Conservation (phyloP, 768 basidiomycete species). For the Termitomyces sp. region DNA sequence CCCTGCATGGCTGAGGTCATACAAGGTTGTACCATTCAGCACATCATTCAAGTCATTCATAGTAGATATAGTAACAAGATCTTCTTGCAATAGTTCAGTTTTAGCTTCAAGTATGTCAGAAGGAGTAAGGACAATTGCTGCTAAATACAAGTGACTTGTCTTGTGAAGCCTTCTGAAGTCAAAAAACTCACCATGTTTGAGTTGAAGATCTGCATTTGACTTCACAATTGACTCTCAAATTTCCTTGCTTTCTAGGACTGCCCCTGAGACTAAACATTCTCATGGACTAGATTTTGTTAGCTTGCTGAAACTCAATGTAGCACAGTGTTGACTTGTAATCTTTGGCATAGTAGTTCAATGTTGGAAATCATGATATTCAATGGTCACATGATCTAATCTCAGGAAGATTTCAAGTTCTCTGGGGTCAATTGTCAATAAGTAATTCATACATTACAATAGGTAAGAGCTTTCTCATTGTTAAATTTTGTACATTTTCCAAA, state of each 20-base stretch:
- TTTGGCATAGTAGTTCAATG: background rate
- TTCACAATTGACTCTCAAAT: background rate
- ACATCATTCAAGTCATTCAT: background rate
- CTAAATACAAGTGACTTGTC: too few species aligned
- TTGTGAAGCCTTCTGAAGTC: background rate
- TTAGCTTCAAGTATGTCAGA: background rate
- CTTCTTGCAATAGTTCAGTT: background rate
- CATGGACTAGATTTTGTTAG: background rate
- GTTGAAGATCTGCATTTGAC: too few species aligned
- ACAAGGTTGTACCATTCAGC: background rate
- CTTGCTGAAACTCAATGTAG: background rate
- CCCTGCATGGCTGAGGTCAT: conserved; percentile 4
- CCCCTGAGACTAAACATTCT: background rate
- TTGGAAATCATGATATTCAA: background rate
- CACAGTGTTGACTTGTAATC: background rate
- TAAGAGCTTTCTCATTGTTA: too few species aligned
- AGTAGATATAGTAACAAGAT: background rate
- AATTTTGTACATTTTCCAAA: background rate
- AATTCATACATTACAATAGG: background rate
- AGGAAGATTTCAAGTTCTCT: background rate
- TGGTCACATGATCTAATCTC: background rate
- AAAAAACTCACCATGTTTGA: background rate
- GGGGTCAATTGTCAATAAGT: background rate
- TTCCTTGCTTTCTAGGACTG: background rate
- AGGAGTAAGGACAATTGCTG: too few species aligned